phyloP scores from a whole-genome alignment of 169 alveolate genomes.

The Condylostoma magnum region DNA sequence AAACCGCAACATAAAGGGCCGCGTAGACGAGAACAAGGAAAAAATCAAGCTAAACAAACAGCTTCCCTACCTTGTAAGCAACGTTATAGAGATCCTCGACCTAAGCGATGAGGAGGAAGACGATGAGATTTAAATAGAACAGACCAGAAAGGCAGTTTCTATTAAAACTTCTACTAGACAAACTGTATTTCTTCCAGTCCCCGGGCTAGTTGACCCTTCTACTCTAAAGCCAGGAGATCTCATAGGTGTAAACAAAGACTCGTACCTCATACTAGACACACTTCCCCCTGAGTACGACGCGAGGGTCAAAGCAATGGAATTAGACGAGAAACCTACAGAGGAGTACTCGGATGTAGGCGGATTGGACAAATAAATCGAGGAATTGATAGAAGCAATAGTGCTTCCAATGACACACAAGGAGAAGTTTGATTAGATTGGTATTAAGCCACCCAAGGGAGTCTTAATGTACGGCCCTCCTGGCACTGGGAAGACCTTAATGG shows the following conservation, averaged over 20 bases:
- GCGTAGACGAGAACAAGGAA: conserved; percentile 91
- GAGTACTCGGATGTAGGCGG: conserved; percentile 99
- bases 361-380: conserved; percentile 98
- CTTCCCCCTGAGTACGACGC: conserved; percentile 99
- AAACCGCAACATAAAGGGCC: conserved; percentile 76
- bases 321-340: conserved; percentile 98
- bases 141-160: conserved; percentile 63
- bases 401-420: conserved; percentile 99
- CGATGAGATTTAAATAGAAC: conserved; percentile 47
- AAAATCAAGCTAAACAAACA: conserved; percentile 95
- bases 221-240: conserved; percentile 91
- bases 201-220: conserved; percentile 93
- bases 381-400: conserved; percentile 98
- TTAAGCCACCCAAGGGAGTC: conserved; percentile 98
- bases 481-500: conserved; percentile 94
- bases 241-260: conserved; percentile 99
- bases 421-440: conserved; percentile 97
- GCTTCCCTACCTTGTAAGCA: conserved; percentile 98
- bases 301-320: conserved; percentile 99
- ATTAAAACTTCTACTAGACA: conserved; percentile 79
- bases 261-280: conserved; percentile 96
- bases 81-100: conserved; percentile 94
- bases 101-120: conserved; percentile 73
- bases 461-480: conserved; percentile 99
- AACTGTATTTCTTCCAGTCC: conserved; percentile 98